Evolutionary conservation across 2,329 filamentous ascomycete genomes (phyloP), one percentile per base, ranked within the genome.

Genomic region (Microsporum ferrugineum): DNA sequence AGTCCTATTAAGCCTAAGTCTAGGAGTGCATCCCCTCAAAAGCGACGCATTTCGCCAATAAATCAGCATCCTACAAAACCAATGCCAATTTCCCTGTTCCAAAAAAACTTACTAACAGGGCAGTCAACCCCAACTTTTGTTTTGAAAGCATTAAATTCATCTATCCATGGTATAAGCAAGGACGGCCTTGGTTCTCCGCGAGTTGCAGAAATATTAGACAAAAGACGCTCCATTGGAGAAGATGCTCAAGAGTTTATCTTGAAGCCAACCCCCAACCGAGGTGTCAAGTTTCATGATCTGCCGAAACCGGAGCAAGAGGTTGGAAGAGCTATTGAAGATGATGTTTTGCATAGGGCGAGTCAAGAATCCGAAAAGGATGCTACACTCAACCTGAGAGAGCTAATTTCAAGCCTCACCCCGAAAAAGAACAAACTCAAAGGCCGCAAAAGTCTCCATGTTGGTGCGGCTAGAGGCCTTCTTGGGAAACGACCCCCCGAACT

Each of bases 361-460:
- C 77, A 80, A 36, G 80, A 82, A 66, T 77, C 75, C 4, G 82
- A 85, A 38, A 81, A 78, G 55, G 86, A 89, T 64, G 78, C 77
- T 2, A 88, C 87, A 0, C 73, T 85, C 39, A 89, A 84, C 64
- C 75, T 92, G 49, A 87, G 84, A 64, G 87, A 89, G 65, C 86
- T 90, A 82, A 92, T 92, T 63, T 81, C 87, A 63, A 88, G 84
- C 61, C 78, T 92, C 64, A 90, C 87, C 29, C 88, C 89, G 0
- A 89, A 88, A 73, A 89, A 89, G 71, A 85, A 83, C 60, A 78
- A 75, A 4, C 66, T 88, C 5, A 84, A 80, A 61, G 84, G 84
- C 12, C 84, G 88, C 45, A 91, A 91, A 75, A 91, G 88, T 69
- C 77, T 91, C 57, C 85, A 88, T 65, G 83, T 89, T 23, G 88